Base-by-base conservation (phyloP, 805 yeast species). In the Candida gorgasii region DNA sequence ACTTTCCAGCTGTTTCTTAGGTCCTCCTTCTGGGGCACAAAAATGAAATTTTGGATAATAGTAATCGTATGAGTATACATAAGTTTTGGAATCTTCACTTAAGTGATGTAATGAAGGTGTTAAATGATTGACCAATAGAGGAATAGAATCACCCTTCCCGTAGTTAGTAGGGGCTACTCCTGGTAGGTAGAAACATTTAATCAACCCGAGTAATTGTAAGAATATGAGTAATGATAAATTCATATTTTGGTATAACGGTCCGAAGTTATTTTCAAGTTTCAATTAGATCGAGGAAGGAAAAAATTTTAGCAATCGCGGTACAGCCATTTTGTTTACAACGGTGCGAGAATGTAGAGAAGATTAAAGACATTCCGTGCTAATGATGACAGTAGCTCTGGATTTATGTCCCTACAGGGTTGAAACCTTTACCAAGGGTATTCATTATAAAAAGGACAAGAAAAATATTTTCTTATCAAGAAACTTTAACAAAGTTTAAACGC, bases 141-240 rank as follows among this genome's bases (percentile, higher is more conserved):
- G 88, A 38, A 93, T 82, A 2, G 57, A 52, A 41, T 90, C 95
- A 39, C 83, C 89, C 46, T 78, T 73, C 35, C 75, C 70, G 59
- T 92, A 93, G 39, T 92, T 84, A 1, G 95, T 86, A 14, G 99
- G 98, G 0, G 98, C 96, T 17, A 89, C 93, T 7, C 98, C 98
- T 0, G 98, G 98, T 43, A 93, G 72, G 59, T 93, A 92, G 66
- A 93, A 92, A 2, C 84, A 95, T 27, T 49, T 39, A 2, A 32
- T 36, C 2, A 26, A 17, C 16, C 31, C 13, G 9, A 36, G 14
- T 13, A 36, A 17, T 23, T 19, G 37, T 20, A 34, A 13, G 20
- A 34, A 22, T 20, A 34, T 22, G 23, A 34, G 18, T 34, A 34
- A 20, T 7, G 28, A 19, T 22, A 23, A 22, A n/a, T 34, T 34